Percentiles rank a stretch among this genome's conserved stretches.
Evolutionary conservation across 2,329 filamentous ascomycete genomes (phyloP).

Genomic region (Exserohilum turcica): DNA sequence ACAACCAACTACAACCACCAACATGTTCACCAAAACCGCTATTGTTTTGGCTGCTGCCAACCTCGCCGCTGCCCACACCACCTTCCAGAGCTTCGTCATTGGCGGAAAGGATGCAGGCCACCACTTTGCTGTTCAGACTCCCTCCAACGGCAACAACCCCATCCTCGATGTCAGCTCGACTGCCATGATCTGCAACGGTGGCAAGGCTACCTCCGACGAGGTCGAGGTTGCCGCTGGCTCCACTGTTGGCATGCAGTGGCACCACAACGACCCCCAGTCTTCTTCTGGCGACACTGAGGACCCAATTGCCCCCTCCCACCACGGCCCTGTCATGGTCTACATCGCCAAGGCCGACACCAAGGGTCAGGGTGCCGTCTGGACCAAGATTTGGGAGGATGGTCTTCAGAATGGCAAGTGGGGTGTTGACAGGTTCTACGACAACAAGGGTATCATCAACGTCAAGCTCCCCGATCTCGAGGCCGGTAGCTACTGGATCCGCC

Average conservation of each 20-base stretch:
- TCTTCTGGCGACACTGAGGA: constrained; percentile 51
- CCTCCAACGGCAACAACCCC: constrained; percentile 47
- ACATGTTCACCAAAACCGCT: constrained; percentile 41
- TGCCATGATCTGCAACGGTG: constrained; percentile 46
- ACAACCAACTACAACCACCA: constrained; percentile 25
- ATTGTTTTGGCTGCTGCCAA: constrained; percentile 42
- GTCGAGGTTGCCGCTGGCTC: constrained; percentile 56
- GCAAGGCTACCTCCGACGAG: constrained; percentile 43
- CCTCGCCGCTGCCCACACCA: constrained; percentile 44
- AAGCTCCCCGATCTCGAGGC: constrained; percentile 46
- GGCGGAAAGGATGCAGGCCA: constrained; percentile 40
- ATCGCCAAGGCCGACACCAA: constrained; percentile 52
- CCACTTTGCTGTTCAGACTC: constrained; percentile 53
- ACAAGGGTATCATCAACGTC: constrained; percentile 48
- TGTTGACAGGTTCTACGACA: constrained; percentile 47
- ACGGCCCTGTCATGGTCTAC: constrained; percentile 60
- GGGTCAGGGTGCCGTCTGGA: constrained; percentile 58
- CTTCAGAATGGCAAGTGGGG: constrained; percentile 44
- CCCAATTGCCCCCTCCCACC: constrained; percentile 59
- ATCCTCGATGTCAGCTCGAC: constrained; percentile 44
- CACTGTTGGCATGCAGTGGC: constrained; percentile 54
- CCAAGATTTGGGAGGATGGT: constrained; percentile 51
- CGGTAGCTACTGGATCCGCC: constrained; percentile 50
- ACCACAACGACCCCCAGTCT: constrained; percentile 51
- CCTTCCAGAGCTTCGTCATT: constrained; percentile 51